These are phyloP conservation scores for Hordeum marinum DNA, from an alignment of 176 grass and related monocot genomes.

Conservation along the genomic window DNA sequence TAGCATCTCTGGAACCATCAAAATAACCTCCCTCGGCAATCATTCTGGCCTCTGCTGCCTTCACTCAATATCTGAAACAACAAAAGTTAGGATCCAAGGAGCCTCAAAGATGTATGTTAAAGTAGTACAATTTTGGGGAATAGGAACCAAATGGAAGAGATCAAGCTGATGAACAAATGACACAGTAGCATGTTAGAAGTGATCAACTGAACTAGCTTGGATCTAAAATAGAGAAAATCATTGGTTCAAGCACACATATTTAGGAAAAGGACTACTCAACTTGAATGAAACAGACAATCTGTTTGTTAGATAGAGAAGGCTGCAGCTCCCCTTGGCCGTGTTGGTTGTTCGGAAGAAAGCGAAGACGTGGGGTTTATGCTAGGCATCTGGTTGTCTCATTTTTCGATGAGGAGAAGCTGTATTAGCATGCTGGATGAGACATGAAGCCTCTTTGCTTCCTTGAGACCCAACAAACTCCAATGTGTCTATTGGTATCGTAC, in stretches of 20 bases:
- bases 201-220: not conserved
- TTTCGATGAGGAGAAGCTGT: constrained; percentile 46
- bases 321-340: constrained; percentile 16
- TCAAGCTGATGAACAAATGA: constrained; percentile 17
- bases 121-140: constrained; percentile 20
- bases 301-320: constrained; percentile 34
- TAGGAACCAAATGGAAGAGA: constrained; percentile 3
- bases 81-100: not conserved
- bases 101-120: constrained; percentile 8
- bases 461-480: constrained; percentile 41
- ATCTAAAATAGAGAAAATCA: constrained; percentile 18
- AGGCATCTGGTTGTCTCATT: constrained; percentile 30
- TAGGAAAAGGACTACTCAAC: constrained; percentile 26
- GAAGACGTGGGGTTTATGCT: constrained; percentile 34
- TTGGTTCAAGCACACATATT: constrained; percentile 7
- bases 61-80: constrained; percentile 13
- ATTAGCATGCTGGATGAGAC: constrained; percentile 36
- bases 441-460: constrained; percentile 57
- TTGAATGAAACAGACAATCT: constrained; percentile 29
- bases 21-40: constrained; percentile 49
- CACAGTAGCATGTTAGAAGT: constrained; percentile 16
- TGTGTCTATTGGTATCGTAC: constrained; percentile 22
- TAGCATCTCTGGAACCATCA: constrained; percentile 46
- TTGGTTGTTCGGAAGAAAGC: constrained; percentile 43
- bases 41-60: constrained; percentile 37